These are phyloP conservation scores for Daldinia concentrica DNA, from an alignment of 495 filamentous ascomycete species.

Conservation along the genomic window DNA sequence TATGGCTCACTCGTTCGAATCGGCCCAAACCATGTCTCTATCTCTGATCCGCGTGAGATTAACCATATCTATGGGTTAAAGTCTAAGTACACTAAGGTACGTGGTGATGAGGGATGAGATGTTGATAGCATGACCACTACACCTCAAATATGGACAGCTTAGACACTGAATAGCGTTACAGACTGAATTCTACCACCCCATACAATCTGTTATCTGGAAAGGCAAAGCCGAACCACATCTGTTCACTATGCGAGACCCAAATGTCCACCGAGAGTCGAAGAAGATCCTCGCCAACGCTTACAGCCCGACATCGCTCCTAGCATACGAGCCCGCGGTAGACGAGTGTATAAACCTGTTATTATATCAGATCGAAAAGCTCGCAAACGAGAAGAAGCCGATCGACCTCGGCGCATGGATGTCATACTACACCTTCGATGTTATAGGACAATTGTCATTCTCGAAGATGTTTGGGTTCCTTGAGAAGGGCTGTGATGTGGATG, in stretches of 20 bases:
- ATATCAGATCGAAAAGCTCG: conserved; percentile 47
- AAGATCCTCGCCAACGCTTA: neutral
- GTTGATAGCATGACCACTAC: neutral
- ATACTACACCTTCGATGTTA: conserved; percentile 69
- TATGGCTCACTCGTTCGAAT: conserved; percentile 53
- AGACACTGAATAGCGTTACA: neutral
- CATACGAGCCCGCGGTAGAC: conserved; percentile 19
- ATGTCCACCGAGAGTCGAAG: neutral
- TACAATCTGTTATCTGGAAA: neutral
- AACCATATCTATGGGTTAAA: conserved; percentile 40
- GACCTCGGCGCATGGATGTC: conserved; percentile 66
- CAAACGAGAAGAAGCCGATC: conserved; percentile 44
- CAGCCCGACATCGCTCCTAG: neutral
- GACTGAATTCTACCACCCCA: conserved; percentile 1
- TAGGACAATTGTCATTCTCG: conserved; percentile 64
- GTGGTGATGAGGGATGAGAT: neutral
- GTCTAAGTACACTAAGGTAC: conserved; percentile 39
- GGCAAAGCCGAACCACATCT: neutral
- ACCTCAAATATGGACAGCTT: neutral
- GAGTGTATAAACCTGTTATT: conserved; percentile 65
- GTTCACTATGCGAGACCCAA: neutral
- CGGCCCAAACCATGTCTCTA: conserved; percentile 47
- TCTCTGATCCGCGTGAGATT: conserved; percentile 43
- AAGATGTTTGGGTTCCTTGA: conserved; percentile 65
- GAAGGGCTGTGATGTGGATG: conserved; percentile 59